Evolutionary conservation across 2,329 filamentous ascomycete genomes (phyloP).

Genomic region (Aspergillus quadricinctus): DNA sequence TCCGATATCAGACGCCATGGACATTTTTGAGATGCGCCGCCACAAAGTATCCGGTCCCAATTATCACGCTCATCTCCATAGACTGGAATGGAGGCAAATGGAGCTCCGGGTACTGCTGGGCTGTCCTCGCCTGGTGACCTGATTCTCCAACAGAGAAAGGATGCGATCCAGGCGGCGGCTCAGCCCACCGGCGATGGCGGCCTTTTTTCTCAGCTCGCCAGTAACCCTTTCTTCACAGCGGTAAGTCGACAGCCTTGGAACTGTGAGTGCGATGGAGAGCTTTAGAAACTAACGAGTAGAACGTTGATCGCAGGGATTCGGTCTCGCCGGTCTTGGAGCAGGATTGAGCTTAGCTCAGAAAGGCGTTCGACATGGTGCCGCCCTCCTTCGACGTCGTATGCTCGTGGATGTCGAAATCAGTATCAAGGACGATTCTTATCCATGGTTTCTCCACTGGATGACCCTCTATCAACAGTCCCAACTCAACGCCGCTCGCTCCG

Average conservation of each 20-base stretch:
- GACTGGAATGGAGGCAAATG: constrained; percentile 37
- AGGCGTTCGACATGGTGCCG: constrained; percentile 66
- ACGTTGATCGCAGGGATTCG: constrained; percentile 60
- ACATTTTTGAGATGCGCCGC: constrained; percentile 10
- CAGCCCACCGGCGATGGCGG: constrained; percentile 35
- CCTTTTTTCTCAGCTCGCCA: constrained; percentile 42
- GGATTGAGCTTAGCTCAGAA: constrained; percentile 75
- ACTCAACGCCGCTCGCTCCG: constrained; percentile 51
- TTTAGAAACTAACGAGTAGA: not conserved
- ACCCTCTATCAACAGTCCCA: constrained; percentile 69
- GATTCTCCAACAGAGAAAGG: constrained; percentile 33
- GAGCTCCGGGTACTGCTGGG: constrained; percentile 24
- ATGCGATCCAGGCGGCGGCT: constrained; percentile 23
- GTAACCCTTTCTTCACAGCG: constrained; percentile 49
- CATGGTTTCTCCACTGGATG: constrained; percentile 93
- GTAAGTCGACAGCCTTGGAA: constrained; percentile 26
- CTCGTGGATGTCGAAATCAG: constrained; percentile 95
- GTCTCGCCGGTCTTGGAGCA: constrained; percentile 83
- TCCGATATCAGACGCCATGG: constrained; percentile 23
- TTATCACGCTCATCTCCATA: constrained; percentile 7
- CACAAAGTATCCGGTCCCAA: constrained; percentile 7
- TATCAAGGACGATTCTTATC: constrained; percentile 87
- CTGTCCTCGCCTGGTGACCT: constrained; percentile 30
- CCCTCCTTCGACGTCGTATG: constrained; percentile 74
- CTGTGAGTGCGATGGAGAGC: not conserved